A percentile compares a stretch with the other conserved stretches of the same genome.
phyloP scores from a whole-genome alignment of 768 basidiomycete species.

The Pisolithus tinctorius region DNA sequence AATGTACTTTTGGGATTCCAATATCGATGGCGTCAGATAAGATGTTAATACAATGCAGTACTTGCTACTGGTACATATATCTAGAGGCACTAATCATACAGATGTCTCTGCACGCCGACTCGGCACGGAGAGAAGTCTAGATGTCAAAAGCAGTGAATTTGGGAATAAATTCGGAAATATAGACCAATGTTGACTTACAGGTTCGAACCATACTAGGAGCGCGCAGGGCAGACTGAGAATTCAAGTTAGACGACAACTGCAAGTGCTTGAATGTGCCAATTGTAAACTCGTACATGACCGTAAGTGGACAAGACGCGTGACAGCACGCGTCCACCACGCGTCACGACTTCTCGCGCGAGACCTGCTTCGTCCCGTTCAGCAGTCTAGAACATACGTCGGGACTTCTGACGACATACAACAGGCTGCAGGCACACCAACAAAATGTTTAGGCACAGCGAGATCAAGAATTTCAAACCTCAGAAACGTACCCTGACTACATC shows the following conservation, averaged over 20 bases:
- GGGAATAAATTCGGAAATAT: background rate
- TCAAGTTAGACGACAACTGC: background rate
- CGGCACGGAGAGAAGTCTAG: background rate
- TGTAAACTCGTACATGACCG: background rate
- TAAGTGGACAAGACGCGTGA: slow-evolving; percentile 13
- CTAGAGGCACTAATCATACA: no score
- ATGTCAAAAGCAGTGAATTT: background rate
- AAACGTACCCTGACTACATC: background rate
- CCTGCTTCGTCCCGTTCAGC: background rate
- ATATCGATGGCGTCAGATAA: no score
- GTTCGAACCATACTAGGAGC: no score
- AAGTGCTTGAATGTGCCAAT: background rate
- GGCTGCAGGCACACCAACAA: background rate
- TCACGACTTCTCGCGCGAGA: background rate
- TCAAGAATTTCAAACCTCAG: slow-evolving; percentile 1
- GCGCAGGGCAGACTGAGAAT: background rate
- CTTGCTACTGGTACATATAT: no score
- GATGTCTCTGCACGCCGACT: no score
- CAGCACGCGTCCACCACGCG: slow-evolving; percentile 17
- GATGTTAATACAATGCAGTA: no score
- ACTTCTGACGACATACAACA: background rate
- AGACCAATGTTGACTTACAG: no score
- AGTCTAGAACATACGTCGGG: background rate
- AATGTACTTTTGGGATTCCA: no score
- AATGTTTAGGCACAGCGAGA: slow-evolving; percentile 19